Evolutionary conservation across 805 yeast species (phyloP).

Genomic region (Wickerhamomyces xylosicus): DNA sequence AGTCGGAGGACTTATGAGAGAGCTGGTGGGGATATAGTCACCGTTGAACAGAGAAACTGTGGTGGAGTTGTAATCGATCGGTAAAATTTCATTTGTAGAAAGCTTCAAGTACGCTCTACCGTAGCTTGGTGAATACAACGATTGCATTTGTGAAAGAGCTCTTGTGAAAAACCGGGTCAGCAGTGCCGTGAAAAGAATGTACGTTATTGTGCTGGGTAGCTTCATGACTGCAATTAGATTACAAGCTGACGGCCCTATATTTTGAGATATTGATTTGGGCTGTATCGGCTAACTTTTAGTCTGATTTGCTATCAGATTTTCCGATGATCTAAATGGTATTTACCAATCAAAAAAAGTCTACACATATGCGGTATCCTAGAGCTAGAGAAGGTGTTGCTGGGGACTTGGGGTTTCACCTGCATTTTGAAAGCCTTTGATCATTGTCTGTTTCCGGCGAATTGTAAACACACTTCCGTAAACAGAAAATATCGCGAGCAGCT

Average conservation of each 20-base stretch:
- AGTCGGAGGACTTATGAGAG: slow-evolving; percentile 10
- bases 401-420: background rate
- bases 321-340: too few relatives aligned
- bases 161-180: background rate
- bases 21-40: background rate
- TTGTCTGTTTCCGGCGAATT: background rate
- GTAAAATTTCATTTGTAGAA: slow-evolving; percentile 12
- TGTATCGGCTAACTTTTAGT: too few relatives aligned
- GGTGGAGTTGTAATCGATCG: slow-evolving; percentile 5
- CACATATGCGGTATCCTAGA: too few relatives aligned
- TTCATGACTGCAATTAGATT: background rate
- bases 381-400: background rate
- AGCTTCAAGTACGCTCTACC: slow-evolving; percentile 13
- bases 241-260: too few relatives aligned
- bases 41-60: slow-evolving; percentile 1
- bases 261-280: background rate
- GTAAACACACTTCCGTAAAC: background rate
- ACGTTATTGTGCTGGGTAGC: background rate
- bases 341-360: too few relatives aligned
- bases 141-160: slow-evolving; percentile 5
- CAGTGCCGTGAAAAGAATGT: background rate
- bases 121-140: slow-evolving; percentile 11
- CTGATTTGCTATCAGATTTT: too few relatives aligned
- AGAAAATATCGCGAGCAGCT: background rate
- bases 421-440: background rate